Evolutionary conservation across 176 grass and related monocot genomes (phyloP).

Genomic region (Zoysia japonica): DNA sequence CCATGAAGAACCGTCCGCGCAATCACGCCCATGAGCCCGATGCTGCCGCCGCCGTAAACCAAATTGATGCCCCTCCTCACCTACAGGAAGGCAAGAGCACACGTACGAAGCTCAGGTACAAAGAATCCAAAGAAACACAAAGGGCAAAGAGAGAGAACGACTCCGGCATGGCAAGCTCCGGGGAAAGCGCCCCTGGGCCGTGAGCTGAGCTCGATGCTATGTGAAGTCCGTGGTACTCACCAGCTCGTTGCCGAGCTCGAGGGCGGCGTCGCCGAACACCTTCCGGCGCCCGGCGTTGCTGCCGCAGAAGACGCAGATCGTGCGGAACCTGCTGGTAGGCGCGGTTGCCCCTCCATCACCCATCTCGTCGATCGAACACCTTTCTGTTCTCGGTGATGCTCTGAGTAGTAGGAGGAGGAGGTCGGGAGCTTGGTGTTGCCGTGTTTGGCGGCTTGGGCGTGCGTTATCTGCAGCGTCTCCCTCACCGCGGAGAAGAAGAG

Average conservation of each 20-base stretch:
- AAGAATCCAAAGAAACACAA: background rate
- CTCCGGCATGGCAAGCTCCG: background rate
- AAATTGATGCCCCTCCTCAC: conserved; percentile 63
- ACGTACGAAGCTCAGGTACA: background rate
- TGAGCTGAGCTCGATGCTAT: background rate
- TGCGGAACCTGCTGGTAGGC: conserved; percentile 58
- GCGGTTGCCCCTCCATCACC: conserved; percentile 33
- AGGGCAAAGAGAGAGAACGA: background rate
- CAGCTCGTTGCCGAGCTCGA: conserved; percentile 84
- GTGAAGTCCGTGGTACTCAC: conserved; percentile 2
- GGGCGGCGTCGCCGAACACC: conserved; percentile 77
- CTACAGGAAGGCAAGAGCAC: conserved; percentile 29
- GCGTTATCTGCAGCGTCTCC: conserved; percentile 27
- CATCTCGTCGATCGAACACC: conserved; percentile 3
- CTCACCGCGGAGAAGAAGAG: background rate
- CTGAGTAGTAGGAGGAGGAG: background rate
- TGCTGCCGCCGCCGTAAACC: conserved; percentile 88
- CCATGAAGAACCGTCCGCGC: conserved; percentile 67
- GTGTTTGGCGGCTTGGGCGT: conserved; percentile 25
- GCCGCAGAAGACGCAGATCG: conserved; percentile 90
- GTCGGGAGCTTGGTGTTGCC: conserved; percentile 5
- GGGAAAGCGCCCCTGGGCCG: background rate
- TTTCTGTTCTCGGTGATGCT: background rate
- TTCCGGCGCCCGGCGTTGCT: conserved; percentile 75
- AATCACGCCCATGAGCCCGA: conserved; percentile 90